phyloP scores from a whole-genome alignment of 2,329 filamentous ascomycete genomes.

The Paraphoma sp. region DNA sequence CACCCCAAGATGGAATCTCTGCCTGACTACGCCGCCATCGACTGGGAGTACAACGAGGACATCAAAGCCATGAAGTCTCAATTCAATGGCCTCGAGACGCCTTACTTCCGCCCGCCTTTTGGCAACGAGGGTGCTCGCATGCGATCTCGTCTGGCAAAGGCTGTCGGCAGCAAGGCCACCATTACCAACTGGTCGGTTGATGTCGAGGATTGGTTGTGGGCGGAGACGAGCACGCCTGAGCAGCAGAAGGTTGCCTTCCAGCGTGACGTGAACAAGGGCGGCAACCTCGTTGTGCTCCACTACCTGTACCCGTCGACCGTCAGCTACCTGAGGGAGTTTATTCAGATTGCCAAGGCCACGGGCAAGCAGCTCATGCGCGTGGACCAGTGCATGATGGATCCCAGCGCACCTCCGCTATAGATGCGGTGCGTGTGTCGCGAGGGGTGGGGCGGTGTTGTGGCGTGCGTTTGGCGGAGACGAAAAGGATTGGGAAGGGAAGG shows the following conservation, averaged over 20 bases:
- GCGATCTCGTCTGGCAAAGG: slow-evolving; percentile 65
- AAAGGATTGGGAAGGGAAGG: neutral
- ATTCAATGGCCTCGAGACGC: slow-evolving; percentile 43
- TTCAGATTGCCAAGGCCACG: slow-evolving; percentile 67
- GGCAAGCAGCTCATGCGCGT: slow-evolving; percentile 71
- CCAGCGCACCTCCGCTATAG: slow-evolving; percentile 56
- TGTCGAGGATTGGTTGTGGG: slow-evolving; percentile 75
- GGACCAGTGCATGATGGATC: slow-evolving; percentile 71
- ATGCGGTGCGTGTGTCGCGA: neutral
- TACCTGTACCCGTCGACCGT: slow-evolving; percentile 72
- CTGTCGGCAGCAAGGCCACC: slow-evolving; percentile 55
- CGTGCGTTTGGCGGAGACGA: neutral
- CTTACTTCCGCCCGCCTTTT: slow-evolving; percentile 74
- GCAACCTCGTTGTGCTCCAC: slow-evolving; percentile 72
- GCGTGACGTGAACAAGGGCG: slow-evolving; percentile 67
- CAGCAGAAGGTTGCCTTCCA: slow-evolving; percentile 72
- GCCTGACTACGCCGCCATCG: slow-evolving; percentile 59
- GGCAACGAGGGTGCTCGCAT: slow-evolving; percentile 72
- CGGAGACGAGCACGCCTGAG: slow-evolving; percentile 65
- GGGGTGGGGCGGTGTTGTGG: neutral
- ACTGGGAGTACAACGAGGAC: slow-evolving; percentile 68
- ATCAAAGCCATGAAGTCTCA: slow-evolving; percentile 55
- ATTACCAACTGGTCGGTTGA: slow-evolving; percentile 74
- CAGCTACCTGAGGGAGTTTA: slow-evolving; percentile 68
- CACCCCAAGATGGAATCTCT: slow-evolving; percentile 72